Evolutionary conservation across 2,329 filamentous ascomycete species (phyloP), one percentile per base, ranked within the genome.

Genomic region (Mycocentrospora acerina): DNA sequence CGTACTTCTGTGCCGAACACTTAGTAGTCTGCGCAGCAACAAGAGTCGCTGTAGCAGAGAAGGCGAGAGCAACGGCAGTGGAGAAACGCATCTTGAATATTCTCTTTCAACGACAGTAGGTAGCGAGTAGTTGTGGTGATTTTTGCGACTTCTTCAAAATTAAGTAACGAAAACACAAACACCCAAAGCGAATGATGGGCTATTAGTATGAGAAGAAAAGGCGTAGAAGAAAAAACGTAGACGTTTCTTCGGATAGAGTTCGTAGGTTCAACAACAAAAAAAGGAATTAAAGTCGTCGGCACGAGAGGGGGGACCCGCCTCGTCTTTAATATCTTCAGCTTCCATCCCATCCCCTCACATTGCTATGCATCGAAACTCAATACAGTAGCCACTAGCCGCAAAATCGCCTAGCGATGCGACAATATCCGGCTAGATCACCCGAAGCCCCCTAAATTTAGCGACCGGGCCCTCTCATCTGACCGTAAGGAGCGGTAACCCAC

Each of bases 1-100:
- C 64, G 38, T 58, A 72, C 69, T 63, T 66, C 47, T 72, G 67
- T 19, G 60, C 61, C 47, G 63, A 49, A 44, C 59, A 57, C 29
- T 67, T 60, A 29, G 57, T 49, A 35, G 59, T 56, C 44, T 69
- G 68, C 15, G 70, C 68, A 44, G 66, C 65, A 15, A 64, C 70
- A 35, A 73, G 40, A 61, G 63, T 59, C 42, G 62, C 57, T 34
- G 57, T 47, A 29, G 50, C 52, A 5, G 66, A 61, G 34, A 67
- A 34, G 37, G 61, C 36, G 36, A 63, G 34, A 40, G 62, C 37
- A 33, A 59, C 28, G 37, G 56, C 48, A 36, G 50, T 48, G 26
- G 55, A 29, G 60, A 62, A 56, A 57, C 59, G 64, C 64, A 67
- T 68, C 13, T 46, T 60, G 53, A 40, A n/a, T n/a, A n/a, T n/a